phyloP scores from a whole-genome alignment of 169 alveolate species.

The Plasmodium coatneyi region DNA sequence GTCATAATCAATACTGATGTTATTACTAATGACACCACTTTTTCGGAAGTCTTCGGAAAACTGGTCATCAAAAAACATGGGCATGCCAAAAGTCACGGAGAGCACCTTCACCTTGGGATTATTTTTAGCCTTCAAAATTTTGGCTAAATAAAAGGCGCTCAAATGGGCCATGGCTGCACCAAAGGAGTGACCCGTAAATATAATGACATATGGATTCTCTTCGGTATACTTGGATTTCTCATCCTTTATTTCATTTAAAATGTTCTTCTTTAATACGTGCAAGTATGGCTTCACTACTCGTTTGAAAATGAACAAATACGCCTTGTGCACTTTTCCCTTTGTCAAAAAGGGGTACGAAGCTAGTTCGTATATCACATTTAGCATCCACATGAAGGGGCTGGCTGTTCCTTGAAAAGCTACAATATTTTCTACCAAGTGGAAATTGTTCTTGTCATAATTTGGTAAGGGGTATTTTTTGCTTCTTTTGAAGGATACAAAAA shows the following conservation, averaged over 20 bases:
- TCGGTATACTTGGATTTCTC: conserved; percentile 42
- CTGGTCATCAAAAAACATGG: conserved; percentile 36
- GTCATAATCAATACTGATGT: conserved; percentile 40
- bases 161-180: conserved; percentile 72
- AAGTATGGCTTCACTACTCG: conserved; percentile 43
- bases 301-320: conserved; percentile 45
- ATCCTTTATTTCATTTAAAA: conserved; percentile 48
- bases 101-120: conserved; percentile 16
- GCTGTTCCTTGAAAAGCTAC: conserved; percentile 69
- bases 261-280: conserved; percentile 28
- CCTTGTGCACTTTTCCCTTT: conserved; percentile 63
- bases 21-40: conserved; percentile 52
- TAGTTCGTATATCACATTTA: conserved; percentile 51
- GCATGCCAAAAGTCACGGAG: conserved; percentile 43
- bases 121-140: conserved; percentile 29
- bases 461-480: conserved; percentile 61
- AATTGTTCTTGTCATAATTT: conserved; percentile 48
- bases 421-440: conserved; percentile 33
- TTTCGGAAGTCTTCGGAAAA: conserved; percentile 41
- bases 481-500: conserved; percentile 35
- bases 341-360: conserved; percentile 53
- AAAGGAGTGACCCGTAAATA: conserved; percentile 70
- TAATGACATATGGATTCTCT: conserved; percentile 52
- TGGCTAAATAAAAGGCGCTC: conserved; percentile 54
- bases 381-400: conserved; percentile 44